Evolutionary conservation across 2,329 filamentous ascomycete genomes (phyloP).

Genomic region (Pseudopyricularia cyperi): DNA sequence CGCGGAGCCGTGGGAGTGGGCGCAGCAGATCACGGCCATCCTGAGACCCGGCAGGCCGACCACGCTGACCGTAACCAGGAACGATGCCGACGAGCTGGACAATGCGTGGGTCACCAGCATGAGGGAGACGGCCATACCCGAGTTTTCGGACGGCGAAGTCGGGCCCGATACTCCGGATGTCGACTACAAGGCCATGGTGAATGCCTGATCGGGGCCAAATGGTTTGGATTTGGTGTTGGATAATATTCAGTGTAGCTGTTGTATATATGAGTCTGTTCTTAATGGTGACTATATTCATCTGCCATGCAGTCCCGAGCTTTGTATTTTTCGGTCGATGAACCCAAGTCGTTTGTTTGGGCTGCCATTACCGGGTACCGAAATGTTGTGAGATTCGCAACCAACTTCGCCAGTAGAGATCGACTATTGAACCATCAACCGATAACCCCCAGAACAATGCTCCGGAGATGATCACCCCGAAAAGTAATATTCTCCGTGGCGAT

Average conservation of each 20-base stretch:
- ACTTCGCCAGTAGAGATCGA: too few relatives aligned
- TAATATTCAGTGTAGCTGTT: too few relatives aligned
- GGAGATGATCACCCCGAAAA: too few relatives aligned
- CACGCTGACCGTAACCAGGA: slow-evolving; percentile 9
- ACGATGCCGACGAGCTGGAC: slow-evolving; percentile 9
- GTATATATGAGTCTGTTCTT: not conserved
- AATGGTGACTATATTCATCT: not conserved
- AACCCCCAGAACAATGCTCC: too few relatives aligned
- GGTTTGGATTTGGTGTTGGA: not conserved
- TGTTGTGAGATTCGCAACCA: too few relatives aligned
- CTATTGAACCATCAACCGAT: too few relatives aligned
- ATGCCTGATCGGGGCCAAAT: slow-evolving; percentile 7
- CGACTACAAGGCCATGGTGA: slow-evolving; percentile 15
- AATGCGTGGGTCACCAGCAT: slow-evolving; percentile 12
- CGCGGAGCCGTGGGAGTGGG: slow-evolving; percentile 65
- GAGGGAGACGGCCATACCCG: not conserved
- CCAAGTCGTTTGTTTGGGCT: too few relatives aligned
- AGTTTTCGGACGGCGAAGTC: not conserved
- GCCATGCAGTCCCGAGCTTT: too few relatives aligned
- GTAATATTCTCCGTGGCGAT: too few relatives aligned
- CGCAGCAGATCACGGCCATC: slow-evolving; percentile 46
- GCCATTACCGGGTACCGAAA: too few relatives aligned
- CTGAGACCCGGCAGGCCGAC: slow-evolving; percentile 16
- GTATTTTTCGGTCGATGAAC: too few relatives aligned
- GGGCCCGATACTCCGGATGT: slow-evolving; percentile 6